Conservation (phyloP, 108 stramenopile species). For the Halocafeteria seosinensis region DNA sequence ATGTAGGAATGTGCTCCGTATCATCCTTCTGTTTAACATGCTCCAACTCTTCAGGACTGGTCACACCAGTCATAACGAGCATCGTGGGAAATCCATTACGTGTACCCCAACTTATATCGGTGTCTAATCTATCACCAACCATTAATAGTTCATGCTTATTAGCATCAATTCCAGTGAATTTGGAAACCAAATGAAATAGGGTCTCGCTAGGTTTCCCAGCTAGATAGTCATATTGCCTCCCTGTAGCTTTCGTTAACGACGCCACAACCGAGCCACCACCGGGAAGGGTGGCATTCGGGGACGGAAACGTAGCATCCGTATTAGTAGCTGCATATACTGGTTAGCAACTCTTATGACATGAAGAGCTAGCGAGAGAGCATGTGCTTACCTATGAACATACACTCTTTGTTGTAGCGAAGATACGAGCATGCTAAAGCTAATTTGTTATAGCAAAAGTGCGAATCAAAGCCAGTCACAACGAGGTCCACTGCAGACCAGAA, state of each 20-base stretch:
- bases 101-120: constrained; percentile 56
- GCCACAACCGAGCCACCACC: neutral
- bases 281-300: neutral
- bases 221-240: constrained; percentile 28
- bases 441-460: neutral
- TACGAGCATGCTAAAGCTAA: neutral
- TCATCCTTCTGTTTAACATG: too few relatives aligned
- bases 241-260: neutral
- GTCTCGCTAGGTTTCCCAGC: constrained; percentile 55
- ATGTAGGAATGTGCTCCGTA: too few relatives aligned
- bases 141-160: constrained; percentile 38
- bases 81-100: constrained; percentile 38
- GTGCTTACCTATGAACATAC: too few relatives aligned
- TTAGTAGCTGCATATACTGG: too few relatives aligned
- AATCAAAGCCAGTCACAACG: neutral
- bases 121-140: constrained; percentile 72
- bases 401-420: neutral
- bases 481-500: too few relatives aligned
- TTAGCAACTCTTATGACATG: too few relatives aligned
- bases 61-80: constrained; percentile 58
- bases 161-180: constrained; percentile 22
- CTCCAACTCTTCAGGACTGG: constrained; percentile 32
- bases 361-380: too few relatives aligned
- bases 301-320: constrained; percentile 36
- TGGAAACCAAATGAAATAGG: constrained; percentile 18